Percentiles rank a stretch among this genome's conserved stretches.
phyloP scores from a whole-genome alignment of 2,329 filamentous ascomycete genomes.

The Alternaria arborescens region DNA sequence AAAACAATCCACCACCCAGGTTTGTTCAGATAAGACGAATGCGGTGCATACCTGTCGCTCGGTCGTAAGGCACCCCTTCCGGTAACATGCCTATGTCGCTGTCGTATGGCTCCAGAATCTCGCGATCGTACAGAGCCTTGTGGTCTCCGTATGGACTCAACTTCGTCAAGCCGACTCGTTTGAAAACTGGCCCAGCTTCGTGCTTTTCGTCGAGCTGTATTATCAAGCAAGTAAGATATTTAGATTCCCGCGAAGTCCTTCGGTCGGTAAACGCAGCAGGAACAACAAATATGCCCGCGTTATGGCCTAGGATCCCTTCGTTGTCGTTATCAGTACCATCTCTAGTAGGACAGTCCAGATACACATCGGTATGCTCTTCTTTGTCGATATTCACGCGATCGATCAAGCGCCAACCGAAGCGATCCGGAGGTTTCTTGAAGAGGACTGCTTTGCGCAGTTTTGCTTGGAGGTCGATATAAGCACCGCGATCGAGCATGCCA shows the following conservation, averaged over 20 bases:
- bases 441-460: conserved; percentile 1
- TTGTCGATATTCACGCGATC: neutral
- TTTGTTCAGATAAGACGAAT: neutral
- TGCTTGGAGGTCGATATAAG: neutral
- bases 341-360: neutral
- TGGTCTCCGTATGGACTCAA: conserved; percentile 16
- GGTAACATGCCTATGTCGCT: conserved; percentile 8
- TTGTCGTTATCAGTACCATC: neutral
- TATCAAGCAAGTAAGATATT: conserved; percentile 17
- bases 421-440: conserved; percentile 1
- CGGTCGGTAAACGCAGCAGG: conserved; percentile 17
- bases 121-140: conserved; percentile 3
- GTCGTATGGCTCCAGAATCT: conserved; percentile 7
- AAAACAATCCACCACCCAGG: neutral
- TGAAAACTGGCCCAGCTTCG: conserved; percentile 5
- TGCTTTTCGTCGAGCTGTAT: conserved; percentile 5
- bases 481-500: conserved; percentile 14
- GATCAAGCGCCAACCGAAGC: neutral
- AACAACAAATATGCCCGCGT: conserved; percentile 14
- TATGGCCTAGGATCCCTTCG: neutral
- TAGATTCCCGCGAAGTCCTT: neutral
- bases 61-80: neutral
- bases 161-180: conserved; percentile 20
- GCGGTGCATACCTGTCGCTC: neutral
- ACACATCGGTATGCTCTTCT: neutral